phyloP scores from a whole-genome alignment of 805 yeast species.

The Kluyveromyces nonfermentans region DNA sequence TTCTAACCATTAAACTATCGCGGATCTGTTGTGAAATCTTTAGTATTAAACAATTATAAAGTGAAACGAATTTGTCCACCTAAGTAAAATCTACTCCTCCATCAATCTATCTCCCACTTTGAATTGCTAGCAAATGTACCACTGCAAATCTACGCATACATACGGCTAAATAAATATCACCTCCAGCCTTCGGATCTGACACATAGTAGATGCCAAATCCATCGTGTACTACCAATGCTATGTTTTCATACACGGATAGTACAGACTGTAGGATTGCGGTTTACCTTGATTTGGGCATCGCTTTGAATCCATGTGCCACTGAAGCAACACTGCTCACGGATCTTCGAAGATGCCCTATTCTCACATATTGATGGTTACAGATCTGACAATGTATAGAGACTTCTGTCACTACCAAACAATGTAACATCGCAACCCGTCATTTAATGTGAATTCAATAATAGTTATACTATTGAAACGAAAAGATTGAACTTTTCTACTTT shows the following conservation, averaged over 20 bases:
- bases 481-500: too few relatives aligned
- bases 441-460: too few relatives aligned
- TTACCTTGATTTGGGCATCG: conserved; percentile 32
- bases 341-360: conserved; percentile 38
- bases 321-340: conserved; percentile 28
- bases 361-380: background rate
- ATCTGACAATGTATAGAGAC: background rate
- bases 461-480: too few relatives aligned
- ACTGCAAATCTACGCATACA: background rate
- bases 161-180: background rate
- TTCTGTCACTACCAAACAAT: background rate
- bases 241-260: background rate
- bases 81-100: too few relatives aligned
- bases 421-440: too few relatives aligned
- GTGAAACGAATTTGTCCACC: too few relatives aligned
- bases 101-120: too few relatives aligned
- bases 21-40: conserved; percentile 8
- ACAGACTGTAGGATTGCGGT: conserved; percentile 3
- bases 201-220: background rate
- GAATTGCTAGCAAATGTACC: too few relatives aligned
- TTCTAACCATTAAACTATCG: conserved; percentile 21
- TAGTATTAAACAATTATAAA: too few relatives aligned
- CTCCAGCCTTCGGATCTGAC: background rate
- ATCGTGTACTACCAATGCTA: background rate
- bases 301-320: conserved; percentile 38